These are phyloP conservation scores for Aspergillus steynii DNA, from an alignment of 495 filamentous ascomycete genomes.

Conservation along the genomic window DNA sequence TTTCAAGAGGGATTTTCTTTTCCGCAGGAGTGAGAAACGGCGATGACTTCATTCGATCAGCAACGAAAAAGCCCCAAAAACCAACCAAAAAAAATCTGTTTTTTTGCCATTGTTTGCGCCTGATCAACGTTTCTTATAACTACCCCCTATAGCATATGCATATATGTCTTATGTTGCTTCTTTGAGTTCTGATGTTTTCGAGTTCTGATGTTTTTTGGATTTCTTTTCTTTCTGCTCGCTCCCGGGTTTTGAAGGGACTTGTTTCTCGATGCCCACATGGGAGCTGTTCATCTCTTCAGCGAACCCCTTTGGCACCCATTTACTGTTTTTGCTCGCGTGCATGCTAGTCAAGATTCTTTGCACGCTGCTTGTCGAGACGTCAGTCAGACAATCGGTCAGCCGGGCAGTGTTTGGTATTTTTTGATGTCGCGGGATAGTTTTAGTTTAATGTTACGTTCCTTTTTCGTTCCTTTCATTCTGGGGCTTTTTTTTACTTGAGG, in stretches of 20 bases:
- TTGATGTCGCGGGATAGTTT: not conserved
- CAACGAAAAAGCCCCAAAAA: not conserved
- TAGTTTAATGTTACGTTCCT: not conserved
- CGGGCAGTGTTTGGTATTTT: not conserved
- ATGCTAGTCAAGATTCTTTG: not conserved
- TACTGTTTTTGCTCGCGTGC: not conserved
- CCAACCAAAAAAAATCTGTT: not conserved
- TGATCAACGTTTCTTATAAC: not conserved
- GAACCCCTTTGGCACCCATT: not conserved
- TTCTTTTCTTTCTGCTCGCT: not conserved
- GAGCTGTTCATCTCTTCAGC: not conserved
- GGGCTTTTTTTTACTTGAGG: not conserved
- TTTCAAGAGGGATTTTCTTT: not conserved
- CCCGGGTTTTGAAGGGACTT: not conserved
- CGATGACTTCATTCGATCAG: not conserved
- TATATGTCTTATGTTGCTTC: not conserved
- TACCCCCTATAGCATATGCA: not conserved
- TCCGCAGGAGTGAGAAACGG: not conserved
- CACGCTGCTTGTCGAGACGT: not conserved
- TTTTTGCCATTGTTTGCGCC: not conserved
- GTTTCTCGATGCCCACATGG: not conserved
- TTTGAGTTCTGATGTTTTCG: not conserved
- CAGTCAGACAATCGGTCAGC: not conserved
- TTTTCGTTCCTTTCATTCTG: not conserved
- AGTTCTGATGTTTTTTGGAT: not conserved